Base-by-base conservation (phyloP, 768 basidiomycete species). In the Lyophyllum shimeji region DNA sequence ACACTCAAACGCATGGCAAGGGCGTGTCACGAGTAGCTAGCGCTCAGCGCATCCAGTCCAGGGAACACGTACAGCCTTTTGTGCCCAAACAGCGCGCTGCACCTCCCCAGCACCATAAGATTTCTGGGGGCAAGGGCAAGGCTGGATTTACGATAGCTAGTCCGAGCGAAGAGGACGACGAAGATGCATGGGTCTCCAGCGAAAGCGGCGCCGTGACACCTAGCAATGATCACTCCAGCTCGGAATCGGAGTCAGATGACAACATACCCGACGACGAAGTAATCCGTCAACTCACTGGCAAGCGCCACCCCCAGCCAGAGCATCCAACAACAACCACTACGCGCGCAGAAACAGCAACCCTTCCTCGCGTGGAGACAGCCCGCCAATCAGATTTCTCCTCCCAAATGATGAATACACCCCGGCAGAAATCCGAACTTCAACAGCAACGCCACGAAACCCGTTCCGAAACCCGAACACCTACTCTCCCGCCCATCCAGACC, bases 111-210 rank as follows among this genome's bases (percentile, higher is more conserved):
- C 47, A 57, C 31, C 57, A 59, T 25, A 72, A 72, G 56, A 29
- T 60, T n/a, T 69, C 67, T 39, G 71, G 67, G 3, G 65, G 58
- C 53, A 73, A 70, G 60, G 66, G 70, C 11, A 85, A 82, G 65
- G 64, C 72, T 21, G 85, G 82, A 4, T 89, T 90, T 64, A 81
- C 81, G 12, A 76, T 88, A 54, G 75, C 85, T 8, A 80, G 76
- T 49, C 72, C 80, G 27, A 76, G 59, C 25, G 70, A 73, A 21
- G 75, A 74, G 7, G 74, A 75, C 12, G 83, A 83, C 55, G 87
- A 88, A 11, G 87, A 89, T 53, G 89, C 83, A 54, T 90, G 88
- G 88, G 78, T 87, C 0, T 90, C 89, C 24, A 89, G 85, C 66
- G 87, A 88, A 69, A 90, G 87, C 63, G 89, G 87, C 7, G 85